Evolutionary conservation across 2,329 filamentous ascomycete genomes (phyloP).

Genomic region (Cordyceps farinosa): DNA sequence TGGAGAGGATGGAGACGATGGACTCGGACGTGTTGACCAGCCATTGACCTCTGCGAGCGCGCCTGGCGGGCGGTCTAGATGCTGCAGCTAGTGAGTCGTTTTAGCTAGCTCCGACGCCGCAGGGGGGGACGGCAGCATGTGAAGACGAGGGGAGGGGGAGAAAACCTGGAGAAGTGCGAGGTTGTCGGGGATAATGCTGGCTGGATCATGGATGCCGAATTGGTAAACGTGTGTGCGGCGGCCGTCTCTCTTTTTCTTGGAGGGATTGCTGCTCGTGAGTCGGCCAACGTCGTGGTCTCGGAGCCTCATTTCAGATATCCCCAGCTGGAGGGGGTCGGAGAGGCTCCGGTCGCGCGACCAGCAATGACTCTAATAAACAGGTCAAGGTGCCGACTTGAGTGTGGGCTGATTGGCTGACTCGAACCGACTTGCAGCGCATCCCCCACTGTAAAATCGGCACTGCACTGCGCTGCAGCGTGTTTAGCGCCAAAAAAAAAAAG

Average conservation of each 20-base stretch:
- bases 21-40: no score
- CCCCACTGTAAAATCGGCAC: background rate
- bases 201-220: background rate
- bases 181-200: no score
- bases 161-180: background rate
- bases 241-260: no score
- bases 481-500: background rate
- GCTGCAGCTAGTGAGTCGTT: background rate
- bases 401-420: background rate
- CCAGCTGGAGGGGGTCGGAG: no score
- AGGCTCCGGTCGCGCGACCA: background rate
- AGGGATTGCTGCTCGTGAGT: no score
- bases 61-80: background rate
- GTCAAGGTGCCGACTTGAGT: no score
- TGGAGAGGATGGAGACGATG: no score
- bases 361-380: background rate
- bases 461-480: background rate
- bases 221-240: background rate
- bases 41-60: no score
- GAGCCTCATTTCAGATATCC: no score
- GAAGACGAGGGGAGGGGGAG: background rate
- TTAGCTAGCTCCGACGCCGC: background rate
- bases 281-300: no score
- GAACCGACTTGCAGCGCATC: background rate
- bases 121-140: background rate